phyloP scores from a whole-genome alignment of 2,329 filamentous ascomycete species.

The Xylariomycetidae sp. region DNA sequence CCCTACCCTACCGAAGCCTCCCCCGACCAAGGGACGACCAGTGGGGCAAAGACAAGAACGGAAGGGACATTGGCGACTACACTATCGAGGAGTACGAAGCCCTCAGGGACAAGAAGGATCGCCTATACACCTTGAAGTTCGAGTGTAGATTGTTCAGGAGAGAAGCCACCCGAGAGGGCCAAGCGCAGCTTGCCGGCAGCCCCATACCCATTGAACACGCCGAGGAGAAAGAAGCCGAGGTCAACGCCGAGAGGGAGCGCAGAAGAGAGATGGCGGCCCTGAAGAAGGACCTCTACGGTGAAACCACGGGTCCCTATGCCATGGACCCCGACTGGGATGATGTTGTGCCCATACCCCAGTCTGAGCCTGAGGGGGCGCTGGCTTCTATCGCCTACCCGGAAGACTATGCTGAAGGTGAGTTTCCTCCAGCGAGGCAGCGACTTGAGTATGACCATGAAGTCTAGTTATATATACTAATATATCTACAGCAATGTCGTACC shows the following conservation, averaged over 20 bases:
- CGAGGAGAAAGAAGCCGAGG: slow-evolving; percentile 30
- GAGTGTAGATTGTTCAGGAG: slow-evolving; percentile 29
- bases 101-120: slow-evolving; percentile 36
- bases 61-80: slow-evolving; percentile 46
- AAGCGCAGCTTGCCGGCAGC: too few species aligned
- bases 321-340: slow-evolving; percentile 78
- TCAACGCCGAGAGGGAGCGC: slow-evolving; percentile 41
- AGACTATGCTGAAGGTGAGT: slow-evolving; percentile 74
- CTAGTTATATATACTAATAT: neutral
- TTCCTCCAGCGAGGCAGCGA: too few species aligned
- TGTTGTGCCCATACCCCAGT: slow-evolving; percentile 74
- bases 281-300: slow-evolving; percentile 48
- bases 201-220: too few species aligned
- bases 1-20: slow-evolving; percentile 42
- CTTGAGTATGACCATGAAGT: too few species aligned
- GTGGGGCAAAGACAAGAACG: slow-evolving; percentile 50
- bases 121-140: slow-evolving; percentile 38
- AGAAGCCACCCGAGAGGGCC: too few species aligned
- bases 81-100: slow-evolving; percentile 40
- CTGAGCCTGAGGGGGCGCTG: slow-evolving; percentile 78
- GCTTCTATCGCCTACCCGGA: slow-evolving; percentile 90
- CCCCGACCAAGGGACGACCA: slow-evolving; percentile 21
- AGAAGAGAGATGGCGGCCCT: slow-evolving; percentile 48
- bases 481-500: slow-evolving; percentile 74
- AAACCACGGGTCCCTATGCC: slow-evolving; percentile 48